Conservation (phyloP, 768 basidiomycete species). For the Suillus luteus region DNA sequence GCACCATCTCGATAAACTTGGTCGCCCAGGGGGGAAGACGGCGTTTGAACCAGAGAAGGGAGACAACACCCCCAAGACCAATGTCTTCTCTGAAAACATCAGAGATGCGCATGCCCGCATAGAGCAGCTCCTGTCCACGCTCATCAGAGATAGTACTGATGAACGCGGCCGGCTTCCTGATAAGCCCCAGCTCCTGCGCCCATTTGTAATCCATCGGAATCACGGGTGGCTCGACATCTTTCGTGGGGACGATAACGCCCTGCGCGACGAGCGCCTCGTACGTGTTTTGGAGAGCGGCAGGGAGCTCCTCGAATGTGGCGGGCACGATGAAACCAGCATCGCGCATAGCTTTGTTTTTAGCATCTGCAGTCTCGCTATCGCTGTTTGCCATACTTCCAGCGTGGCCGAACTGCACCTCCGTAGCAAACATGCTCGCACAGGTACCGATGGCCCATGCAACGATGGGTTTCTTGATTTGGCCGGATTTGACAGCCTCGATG, state of each 20-base stretch:
- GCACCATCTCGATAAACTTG: constrained; percentile 99
- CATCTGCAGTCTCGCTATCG: constrained; percentile 95
- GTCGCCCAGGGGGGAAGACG: constrained; percentile 89
- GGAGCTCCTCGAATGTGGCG: constrained; percentile 96
- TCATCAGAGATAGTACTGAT: constrained; percentile 99
- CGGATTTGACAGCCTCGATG: constrained; percentile 94
- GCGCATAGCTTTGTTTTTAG: constrained; percentile 85
- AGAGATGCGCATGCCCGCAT: constrained; percentile 98
- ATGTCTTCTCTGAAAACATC: constrained; percentile 99
- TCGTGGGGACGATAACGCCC: constrained; percentile 68
- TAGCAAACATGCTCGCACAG: constrained; percentile 99
- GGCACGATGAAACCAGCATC: constrained; percentile 96
- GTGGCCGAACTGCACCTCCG: constrained; percentile 99
- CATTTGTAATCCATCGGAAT: constrained; percentile 99
- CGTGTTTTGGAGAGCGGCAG: constrained; percentile 64
- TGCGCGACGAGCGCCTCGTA: constrained; percentile 77
- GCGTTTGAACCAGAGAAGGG: constrained; percentile 97
- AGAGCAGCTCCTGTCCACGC: constrained; percentile 96
- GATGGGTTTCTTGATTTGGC: constrained; percentile 96
- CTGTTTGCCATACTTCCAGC: constrained; percentile 99
- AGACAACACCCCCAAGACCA: constrained; percentile 95
- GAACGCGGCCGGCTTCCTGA: constrained; percentile 98
- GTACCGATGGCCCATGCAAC: constrained; percentile 99
- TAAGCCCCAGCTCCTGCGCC: constrained; percentile 97
- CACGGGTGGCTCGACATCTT: constrained; percentile 87